Evolutionary conservation across 345 rosid species (phyloP).

Genomic region (Turnera subulata): DNA sequence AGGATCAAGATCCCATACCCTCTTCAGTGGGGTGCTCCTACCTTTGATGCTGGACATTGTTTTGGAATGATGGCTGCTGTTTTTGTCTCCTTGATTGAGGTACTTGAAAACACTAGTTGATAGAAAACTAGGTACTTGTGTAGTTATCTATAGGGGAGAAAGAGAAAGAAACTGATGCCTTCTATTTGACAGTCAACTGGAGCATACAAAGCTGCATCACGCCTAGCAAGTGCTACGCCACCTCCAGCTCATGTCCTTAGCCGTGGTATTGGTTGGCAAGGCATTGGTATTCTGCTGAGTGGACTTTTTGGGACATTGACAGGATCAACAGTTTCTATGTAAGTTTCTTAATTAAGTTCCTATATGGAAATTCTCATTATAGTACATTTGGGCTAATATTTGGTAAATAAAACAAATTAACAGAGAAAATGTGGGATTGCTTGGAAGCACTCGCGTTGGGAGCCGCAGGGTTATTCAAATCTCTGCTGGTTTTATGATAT

Average conservation of each 20-base stretch:
- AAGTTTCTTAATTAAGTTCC: constrained; percentile 30
- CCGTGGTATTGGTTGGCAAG: constrained; percentile 99
- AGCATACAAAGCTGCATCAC: constrained; percentile 93
- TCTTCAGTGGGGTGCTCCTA: constrained; percentile 99
- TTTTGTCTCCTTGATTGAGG: constrained; percentile 90
- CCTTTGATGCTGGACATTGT: constrained; percentile 95
- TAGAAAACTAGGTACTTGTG: background rate
- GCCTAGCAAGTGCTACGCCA: constrained; percentile 96
- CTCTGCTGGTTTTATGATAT: constrained; percentile 97
- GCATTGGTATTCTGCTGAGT: constrained; percentile 77
- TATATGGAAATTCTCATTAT: constrained; percentile 10
- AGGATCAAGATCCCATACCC: constrained; percentile 99
- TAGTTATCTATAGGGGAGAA: background rate
- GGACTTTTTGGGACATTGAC: constrained; percentile 88
- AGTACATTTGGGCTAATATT: constrained; percentile 10
- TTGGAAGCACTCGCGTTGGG: constrained; percentile 95
- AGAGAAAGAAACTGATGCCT: constrained; percentile 1
- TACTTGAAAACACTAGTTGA: constrained; percentile 16
- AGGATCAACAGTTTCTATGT: constrained; percentile 85
- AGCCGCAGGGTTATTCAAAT: constrained; percentile 97
- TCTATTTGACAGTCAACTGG: constrained; percentile 73
- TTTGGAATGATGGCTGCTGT: constrained; percentile 99
- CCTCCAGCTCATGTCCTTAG: constrained; percentile 99
- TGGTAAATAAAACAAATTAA: background rate
- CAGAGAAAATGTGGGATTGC: constrained; percentile 95